These are phyloP conservation scores for Ascochyta rabiei DNA, from an alignment of 2,329 filamentous ascomycete genomes.

Conservation along the genomic window DNA sequence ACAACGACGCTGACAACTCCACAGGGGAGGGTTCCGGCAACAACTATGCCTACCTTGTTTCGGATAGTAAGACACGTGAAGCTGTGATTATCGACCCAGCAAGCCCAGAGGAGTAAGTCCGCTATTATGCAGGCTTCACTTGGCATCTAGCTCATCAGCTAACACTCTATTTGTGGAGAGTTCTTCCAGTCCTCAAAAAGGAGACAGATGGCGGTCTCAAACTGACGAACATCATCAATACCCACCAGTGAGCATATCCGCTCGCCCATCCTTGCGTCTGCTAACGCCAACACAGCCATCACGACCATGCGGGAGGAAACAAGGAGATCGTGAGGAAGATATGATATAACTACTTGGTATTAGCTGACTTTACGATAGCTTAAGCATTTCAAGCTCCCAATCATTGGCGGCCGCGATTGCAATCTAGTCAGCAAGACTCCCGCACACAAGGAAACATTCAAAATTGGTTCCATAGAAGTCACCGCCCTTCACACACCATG, in stretches of 20 bases:
- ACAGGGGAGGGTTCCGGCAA: conserved; percentile 77
- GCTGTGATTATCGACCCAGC: conserved; percentile 77
- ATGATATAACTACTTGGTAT: not conserved
- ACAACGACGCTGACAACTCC: not conserved
- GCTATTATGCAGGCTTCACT: not conserved
- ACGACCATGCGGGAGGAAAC: conserved; percentile 94
- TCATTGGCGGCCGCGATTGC: conserved; percentile 90
- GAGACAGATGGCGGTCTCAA: conserved; percentile 78
- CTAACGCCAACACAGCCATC: conserved; percentile 67
- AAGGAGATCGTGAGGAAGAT: conserved; percentile 67
- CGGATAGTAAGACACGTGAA: conserved; percentile 57
- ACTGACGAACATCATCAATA: conserved; percentile 89
- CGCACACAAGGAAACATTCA: conserved; percentile 75
- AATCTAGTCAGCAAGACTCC: conserved; percentile 79
- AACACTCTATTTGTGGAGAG: conserved; percentile 50
- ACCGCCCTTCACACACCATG: conserved; percentile 94
- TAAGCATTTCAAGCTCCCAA: conserved; percentile 67
- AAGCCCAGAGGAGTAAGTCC: conserved; percentile 72
- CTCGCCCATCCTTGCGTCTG: not conserved
- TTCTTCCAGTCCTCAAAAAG: conserved; percentile 71
- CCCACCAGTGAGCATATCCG: conserved; percentile 77
- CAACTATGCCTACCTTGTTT: conserved; percentile 78
- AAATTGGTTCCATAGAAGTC: conserved; percentile 80
- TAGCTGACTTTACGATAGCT: conserved; percentile 50
- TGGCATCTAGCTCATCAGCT: not conserved